These are phyloP conservation scores for Cucurbita argyrosperma DNA, from an alignment of 306 rosid species.

Conservation along the genomic window DNA sequence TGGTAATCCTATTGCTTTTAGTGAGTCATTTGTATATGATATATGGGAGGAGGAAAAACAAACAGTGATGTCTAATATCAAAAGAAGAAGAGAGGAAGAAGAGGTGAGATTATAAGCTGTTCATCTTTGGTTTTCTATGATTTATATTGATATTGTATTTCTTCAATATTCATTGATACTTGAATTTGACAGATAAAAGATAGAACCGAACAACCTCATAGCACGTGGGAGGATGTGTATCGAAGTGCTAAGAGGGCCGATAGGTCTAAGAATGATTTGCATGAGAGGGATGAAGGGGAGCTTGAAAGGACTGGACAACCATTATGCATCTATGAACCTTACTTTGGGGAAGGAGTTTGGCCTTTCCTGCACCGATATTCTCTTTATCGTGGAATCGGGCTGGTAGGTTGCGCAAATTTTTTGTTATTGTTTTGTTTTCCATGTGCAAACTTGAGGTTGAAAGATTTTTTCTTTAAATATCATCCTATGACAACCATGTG, in stretches of 20 bases:
- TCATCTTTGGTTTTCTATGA: neutral
- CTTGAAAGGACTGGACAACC: conserved; percentile 94
- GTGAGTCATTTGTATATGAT: conserved; percentile 50
- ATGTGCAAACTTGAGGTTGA: neutral
- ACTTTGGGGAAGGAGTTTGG: conserved; percentile 89
- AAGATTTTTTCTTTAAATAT: neutral
- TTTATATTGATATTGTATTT: neutral
- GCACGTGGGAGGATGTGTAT: conserved; percentile 94
- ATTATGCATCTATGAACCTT: conserved; percentile 87
- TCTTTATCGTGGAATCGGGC: conserved; percentile 81
- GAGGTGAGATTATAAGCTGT: conserved; percentile 36
- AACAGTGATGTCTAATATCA: conserved; percentile 29
- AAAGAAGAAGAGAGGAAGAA: conserved; percentile 71
- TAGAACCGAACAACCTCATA: conserved; percentile 70
- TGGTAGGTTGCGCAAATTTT: conserved; percentile 40
- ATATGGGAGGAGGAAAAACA: conserved; percentile 85
- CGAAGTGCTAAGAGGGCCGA: conserved; percentile 65
- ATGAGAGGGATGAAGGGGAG: conserved; percentile 91
- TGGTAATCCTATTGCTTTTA: conserved; percentile 12
- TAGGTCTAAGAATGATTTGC: conserved; percentile 70
- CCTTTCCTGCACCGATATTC: conserved; percentile 68
- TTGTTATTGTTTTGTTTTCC: neutral
- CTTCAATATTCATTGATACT: neutral
- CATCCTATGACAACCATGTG: neutral
- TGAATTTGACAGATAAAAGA: conserved; percentile 55